Evolutionary conservation across 2,329 filamentous ascomycete genomes (phyloP).

Genomic region (Beauveria caledonica): DNA sequence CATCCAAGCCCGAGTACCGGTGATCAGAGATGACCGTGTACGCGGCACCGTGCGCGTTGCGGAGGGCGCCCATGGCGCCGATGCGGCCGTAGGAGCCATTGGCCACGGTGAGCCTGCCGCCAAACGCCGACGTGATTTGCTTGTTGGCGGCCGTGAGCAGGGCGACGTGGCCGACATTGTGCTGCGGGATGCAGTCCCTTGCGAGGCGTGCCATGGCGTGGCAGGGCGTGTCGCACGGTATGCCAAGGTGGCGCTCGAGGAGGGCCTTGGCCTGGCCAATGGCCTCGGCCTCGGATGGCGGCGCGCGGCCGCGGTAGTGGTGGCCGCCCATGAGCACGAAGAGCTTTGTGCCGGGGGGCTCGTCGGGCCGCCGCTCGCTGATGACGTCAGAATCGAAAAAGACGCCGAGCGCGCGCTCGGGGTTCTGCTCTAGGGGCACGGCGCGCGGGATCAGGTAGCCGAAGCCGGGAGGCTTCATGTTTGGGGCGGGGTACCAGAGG

Average conservation of each 20-base stretch:
- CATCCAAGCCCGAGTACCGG: slow-evolving; percentile 23
- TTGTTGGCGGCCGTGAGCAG: slow-evolving; percentile 50
- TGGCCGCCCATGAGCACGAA: slow-evolving; percentile 95
- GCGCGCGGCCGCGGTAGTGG: slow-evolving; percentile 57
- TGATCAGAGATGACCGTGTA: slow-evolving; percentile 24
- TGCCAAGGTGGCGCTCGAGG: slow-evolving; percentile 65
- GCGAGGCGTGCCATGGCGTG: slow-evolving; percentile 52
- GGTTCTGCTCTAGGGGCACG: slow-evolving; percentile 62
- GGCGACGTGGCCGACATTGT: slow-evolving; percentile 66
- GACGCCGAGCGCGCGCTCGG: slow-evolving; percentile 78
- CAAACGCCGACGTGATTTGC: slow-evolving; percentile 47
- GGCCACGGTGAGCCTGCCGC: slow-evolving; percentile 55
- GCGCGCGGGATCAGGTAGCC: slow-evolving; percentile 85
- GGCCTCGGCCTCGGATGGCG: slow-evolving; percentile 57
- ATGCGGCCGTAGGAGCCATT: slow-evolving; percentile 46
- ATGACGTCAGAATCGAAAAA: slow-evolving; percentile 73
- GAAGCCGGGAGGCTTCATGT: slow-evolving; percentile 64
- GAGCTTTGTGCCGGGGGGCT: slow-evolving; percentile 65
- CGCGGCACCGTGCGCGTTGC: slow-evolving; percentile 40
- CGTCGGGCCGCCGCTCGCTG: slow-evolving; percentile 39
- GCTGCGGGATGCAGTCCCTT: slow-evolving; percentile 80
- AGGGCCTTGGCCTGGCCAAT: slow-evolving; percentile 61
- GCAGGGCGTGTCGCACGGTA: slow-evolving; percentile 50
- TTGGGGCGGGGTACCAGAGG: slow-evolving; percentile 64
- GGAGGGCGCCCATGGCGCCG: slow-evolving; percentile 43